Percentiles rank a stretch among this genome's conserved stretches.
These are phyloP conservation scores for Skeletonema tropicum DNA, from an alignment of 108 stramenopile species.

Conservation along the genomic window DNA sequence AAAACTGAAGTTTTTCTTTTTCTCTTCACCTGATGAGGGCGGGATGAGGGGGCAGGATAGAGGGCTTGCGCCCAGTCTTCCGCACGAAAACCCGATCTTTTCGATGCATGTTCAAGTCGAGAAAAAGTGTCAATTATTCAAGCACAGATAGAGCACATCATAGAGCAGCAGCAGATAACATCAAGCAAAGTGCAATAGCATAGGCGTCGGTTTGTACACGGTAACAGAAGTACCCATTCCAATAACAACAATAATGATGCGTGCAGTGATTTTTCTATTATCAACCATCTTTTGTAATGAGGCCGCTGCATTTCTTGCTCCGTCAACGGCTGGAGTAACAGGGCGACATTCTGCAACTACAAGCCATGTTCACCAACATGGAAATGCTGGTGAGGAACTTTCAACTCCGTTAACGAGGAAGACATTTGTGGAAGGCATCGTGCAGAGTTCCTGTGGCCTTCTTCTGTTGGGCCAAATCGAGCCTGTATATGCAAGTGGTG, in stretches of 20 bases:
- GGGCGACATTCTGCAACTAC: neutral
- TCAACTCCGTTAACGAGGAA: constrained; percentile 9
- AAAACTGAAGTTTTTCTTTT: no score
- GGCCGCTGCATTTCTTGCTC: neutral
- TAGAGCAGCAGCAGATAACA: no score
- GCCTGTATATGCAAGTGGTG: constrained; percentile 69
- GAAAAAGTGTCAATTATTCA: no score
- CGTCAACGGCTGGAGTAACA: neutral
- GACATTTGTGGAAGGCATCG: constrained; percentile 18
- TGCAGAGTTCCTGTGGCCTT: constrained; percentile 14
- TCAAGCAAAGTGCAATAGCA: no score
- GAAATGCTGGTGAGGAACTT: neutral
- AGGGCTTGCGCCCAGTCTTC: no score
- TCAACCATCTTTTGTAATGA: neutral
- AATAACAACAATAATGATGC: neutral
- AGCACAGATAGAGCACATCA: no score
- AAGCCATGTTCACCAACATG: neutral
- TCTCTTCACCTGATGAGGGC: no score
- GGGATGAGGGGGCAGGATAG: no score
- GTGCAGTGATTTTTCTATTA: neutral
- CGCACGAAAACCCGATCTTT: no score
- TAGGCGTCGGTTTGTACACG: no score
- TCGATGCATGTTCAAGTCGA: no score
- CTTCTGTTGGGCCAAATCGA: constrained; percentile 12
- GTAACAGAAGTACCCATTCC: no score